Evolutionary conservation across 306 rosid species (phyloP).

Genomic region (apple (Malus domestica)): ASM211411v1 NC_041805.1:27190501-27191000

Average conservation of each 20-base stretch:
- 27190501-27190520: neutral
- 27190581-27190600: neutral
- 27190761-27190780: neutral
- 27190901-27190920: neutral
- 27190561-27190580: neutral
- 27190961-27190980: conserved; percentile 55
- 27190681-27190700: conserved; percentile 49
- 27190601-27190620: neutral
- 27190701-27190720: conserved; percentile 48
- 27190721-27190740: conserved; percentile 36
- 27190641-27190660: neutral
- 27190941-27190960: conserved; percentile 54
- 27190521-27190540: neutral
- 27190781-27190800: neutral
- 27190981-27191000: conserved; percentile 26
- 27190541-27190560: neutral
- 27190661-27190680: conserved; percentile 60
- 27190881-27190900: conserved; percentile 1
- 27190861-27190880: neutral
- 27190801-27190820: neutral
- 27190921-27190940: conserved; percentile 49
- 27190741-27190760: neutral
- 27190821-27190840: conserved; percentile 16
- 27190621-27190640: neutral
- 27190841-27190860: conserved; percentile 11